These are phyloP conservation scores for Tolypocladium ovalisporum DNA, from an alignment of 2,329 filamentous ascomycete genomes.

Conservation along the genomic window DNA sequence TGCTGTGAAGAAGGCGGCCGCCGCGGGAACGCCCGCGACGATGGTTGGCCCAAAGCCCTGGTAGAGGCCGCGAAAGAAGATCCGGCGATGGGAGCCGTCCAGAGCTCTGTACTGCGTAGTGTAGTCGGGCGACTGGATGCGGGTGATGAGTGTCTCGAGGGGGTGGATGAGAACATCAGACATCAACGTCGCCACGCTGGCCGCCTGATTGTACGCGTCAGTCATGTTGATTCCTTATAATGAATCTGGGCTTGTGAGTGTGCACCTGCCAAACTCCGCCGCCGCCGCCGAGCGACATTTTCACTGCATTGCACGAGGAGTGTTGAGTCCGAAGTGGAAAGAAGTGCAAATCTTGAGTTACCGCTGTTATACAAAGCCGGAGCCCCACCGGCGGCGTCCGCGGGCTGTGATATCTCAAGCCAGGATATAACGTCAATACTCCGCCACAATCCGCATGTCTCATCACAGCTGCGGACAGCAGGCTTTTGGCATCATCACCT, in stretches of 20 bases:
- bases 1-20: slow-evolving; percentile 8
- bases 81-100: slow-evolving; percentile 4
- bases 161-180: slow-evolving; percentile 8
- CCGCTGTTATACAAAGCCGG: not conserved
- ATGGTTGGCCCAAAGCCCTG: slow-evolving; percentile 11
- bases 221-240: too few species aligned
- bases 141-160: slow-evolving; percentile 9
- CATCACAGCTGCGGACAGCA: too few species aligned
- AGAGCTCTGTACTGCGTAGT: slow-evolving; percentile 6
- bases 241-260: not conserved
- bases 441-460: not conserved
- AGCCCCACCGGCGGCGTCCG: not conserved
- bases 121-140: slow-evolving; percentile 8
- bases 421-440: not conserved
- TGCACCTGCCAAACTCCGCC: not conserved
- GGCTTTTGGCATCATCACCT: too few species aligned
- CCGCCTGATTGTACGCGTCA: too few species aligned
- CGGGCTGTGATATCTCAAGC: not conserved
- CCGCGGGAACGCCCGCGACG: slow-evolving; percentile 6
- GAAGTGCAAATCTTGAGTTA: not conserved
- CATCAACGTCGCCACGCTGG: slow-evolving; percentile 3
- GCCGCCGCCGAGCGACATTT: not conserved
- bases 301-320: not conserved
- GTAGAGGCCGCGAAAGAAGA: slow-evolving; percentile 8
- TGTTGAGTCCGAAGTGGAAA: not conserved